Evolutionary conservation across 1,284 basidiomycete genomes (phyloP).

Genomic region (Microbotryum scabiosae): DNA sequence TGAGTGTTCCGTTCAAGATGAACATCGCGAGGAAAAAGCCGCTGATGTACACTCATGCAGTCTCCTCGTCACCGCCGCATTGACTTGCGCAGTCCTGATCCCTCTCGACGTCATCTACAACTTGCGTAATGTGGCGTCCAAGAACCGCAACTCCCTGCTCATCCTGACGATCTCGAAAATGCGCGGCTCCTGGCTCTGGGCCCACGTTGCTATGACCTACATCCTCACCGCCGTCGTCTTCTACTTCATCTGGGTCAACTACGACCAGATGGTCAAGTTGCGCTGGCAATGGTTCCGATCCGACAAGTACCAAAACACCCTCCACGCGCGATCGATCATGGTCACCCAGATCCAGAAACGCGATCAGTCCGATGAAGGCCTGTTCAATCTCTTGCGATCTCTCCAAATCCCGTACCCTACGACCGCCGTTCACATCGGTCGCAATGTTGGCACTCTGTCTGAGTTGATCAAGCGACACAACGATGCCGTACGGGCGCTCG

Average conservation of each 20-base stretch:
- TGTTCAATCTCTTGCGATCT: conserved; percentile 40
- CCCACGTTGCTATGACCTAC: conserved; percentile 66
- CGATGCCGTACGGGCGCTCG: conserved; percentile 71
- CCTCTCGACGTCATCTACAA: conserved; percentile 53
- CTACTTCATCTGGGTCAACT: conserved; percentile 51
- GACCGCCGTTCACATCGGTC: conserved; percentile 71
- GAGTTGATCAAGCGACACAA: conserved; percentile 72
- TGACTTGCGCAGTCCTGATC: conserved; percentile 66
- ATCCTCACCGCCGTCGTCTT: conserved; percentile 49
- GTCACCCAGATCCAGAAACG: conserved; percentile 64
- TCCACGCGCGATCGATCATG: conserved; percentile 69
- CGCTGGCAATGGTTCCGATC: conserved; percentile 65
- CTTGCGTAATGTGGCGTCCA: conserved; percentile 50
- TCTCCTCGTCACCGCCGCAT: conserved; percentile 58
- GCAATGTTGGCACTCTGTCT: conserved; percentile 63
- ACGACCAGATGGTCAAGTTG: conserved; percentile 53
- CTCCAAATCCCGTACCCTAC: conserved; percentile 64
- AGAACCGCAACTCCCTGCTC: conserved; percentile 55
- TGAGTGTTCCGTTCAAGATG: conserved; percentile 7
- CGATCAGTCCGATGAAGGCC: conserved; percentile 65
- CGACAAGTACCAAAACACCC: conserved; percentile 62
- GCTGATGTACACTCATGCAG: conserved; percentile 7
- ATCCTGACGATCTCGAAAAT: conserved; percentile 73
- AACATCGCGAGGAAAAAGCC: too few relatives aligned
- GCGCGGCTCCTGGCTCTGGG: conserved; percentile 56